Conservation (phyloP, 257 asterid genomes). For the Solanum rostratum region DNA sequence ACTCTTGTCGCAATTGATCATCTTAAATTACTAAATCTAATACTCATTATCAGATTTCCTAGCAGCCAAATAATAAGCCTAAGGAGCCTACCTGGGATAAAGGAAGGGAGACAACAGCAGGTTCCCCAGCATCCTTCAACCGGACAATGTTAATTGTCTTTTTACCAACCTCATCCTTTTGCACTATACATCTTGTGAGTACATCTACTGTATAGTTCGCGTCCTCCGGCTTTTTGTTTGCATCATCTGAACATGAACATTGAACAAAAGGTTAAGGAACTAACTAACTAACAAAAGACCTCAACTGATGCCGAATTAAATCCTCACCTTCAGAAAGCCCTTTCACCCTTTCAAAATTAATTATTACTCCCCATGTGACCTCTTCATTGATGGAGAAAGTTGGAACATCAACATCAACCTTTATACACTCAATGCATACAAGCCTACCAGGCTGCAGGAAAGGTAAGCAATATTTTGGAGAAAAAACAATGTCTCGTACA, state of each 20-base stretch:
- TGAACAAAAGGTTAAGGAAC: neutral
- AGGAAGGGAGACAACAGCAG: conserved; percentile 73
- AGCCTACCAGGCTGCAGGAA: conserved; percentile 97
- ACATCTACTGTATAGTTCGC: conserved; percentile 74
- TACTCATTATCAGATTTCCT: neutral
- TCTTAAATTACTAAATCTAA: neutral
- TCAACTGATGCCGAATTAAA: neutral
- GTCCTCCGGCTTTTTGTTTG: conserved; percentile 70
- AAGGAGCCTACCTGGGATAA: conserved; percentile 66
- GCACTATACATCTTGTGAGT: conserved; percentile 72
- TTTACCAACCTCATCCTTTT: conserved; percentile 59
- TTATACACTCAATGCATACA: conserved; percentile 51
- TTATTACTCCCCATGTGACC: conserved; percentile 80
- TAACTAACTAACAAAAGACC: neutral
- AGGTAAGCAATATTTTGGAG: conserved; percentile 83
- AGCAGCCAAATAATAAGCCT: neutral
- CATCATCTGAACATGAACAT: conserved; percentile 45
- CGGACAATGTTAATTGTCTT: conserved; percentile 49
- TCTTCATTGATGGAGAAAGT: conserved; percentile 63
- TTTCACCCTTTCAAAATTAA: conserved; percentile 77
- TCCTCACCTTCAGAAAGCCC: conserved; percentile 68
- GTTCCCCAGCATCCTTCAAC: conserved; percentile 74
- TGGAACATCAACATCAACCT: conserved; percentile 35
- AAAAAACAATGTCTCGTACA: conserved; percentile 38
- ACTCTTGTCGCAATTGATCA: neutral